phyloP scores from a whole-genome alignment of 1,284 basidiomycete species.

The Boletellus deceptivus region DNA sequence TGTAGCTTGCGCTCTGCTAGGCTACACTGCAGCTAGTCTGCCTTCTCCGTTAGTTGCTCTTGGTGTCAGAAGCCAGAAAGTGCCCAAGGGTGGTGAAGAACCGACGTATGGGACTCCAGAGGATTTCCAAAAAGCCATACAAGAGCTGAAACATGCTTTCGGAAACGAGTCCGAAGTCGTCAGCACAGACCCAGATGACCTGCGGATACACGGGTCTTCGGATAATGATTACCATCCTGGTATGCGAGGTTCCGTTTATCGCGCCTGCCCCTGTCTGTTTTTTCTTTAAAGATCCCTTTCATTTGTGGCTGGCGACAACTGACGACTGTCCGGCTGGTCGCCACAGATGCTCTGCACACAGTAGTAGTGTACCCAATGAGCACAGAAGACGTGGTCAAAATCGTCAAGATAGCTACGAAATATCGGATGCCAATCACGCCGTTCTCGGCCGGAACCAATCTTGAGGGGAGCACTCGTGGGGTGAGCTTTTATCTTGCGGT shows the following conservation, averaged over 20 bases:
- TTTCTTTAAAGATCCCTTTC: background rate
- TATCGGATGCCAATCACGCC: constrained; percentile 71
- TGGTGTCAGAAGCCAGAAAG: constrained; percentile 2
- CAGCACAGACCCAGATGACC: constrained; percentile 54
- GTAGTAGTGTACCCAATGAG: constrained; percentile 53
- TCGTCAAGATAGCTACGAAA: constrained; percentile 64
- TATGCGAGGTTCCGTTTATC: constrained; percentile 29
- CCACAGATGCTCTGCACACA: constrained; percentile 43
- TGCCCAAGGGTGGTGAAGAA: constrained; percentile 6
- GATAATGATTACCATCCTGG: constrained; percentile 58
- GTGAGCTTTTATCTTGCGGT: constrained; percentile 37
- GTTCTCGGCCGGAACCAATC: constrained; percentile 67
- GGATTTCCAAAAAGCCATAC: constrained; percentile 53
- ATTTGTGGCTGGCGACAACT: too few relatives aligned
- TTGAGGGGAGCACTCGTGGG: constrained; percentile 66
- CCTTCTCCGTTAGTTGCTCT: constrained; percentile 8
- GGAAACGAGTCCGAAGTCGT: constrained; percentile 31
- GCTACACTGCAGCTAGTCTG: constrained; percentile 14
- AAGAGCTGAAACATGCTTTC: constrained; percentile 45
- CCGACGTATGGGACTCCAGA: constrained; percentile 44
- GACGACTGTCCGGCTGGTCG: background rate
- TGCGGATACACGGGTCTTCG: constrained; percentile 58
- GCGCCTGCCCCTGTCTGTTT: background rate
- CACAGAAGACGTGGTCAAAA: constrained; percentile 68
- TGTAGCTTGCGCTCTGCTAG: constrained; percentile 26